These are phyloP conservation scores for Ascochyta rabiei DNA, from an alignment of 2,329 filamentous ascomycete genomes.

Conservation along the genomic window DNA sequence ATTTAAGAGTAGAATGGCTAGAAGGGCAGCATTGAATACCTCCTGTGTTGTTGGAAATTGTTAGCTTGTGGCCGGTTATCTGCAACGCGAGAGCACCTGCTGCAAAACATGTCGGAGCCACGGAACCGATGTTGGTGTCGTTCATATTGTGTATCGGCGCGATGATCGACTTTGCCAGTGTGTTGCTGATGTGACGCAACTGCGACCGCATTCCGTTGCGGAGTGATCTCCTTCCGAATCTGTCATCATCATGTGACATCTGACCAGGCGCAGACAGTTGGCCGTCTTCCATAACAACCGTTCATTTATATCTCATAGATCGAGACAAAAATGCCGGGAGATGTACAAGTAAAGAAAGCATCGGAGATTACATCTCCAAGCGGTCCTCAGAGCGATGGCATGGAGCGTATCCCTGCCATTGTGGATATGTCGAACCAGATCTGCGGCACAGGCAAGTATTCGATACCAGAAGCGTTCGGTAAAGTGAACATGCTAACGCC, in stretches of 20 bases:
- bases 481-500: neutral
- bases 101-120: slow-evolving; percentile 2
- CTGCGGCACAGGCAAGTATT: slow-evolving; percentile 66
- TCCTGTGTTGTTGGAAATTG: too few relatives aligned
- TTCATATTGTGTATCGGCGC: neutral
- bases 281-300: neutral
- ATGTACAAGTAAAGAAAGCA: slow-evolving; percentile 38
- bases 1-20: too few relatives aligned
- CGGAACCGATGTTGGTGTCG: neutral
- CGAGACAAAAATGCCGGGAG: slow-evolving; percentile 26
- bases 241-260: slow-evolving; percentile 6
- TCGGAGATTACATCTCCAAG: slow-evolving; percentile 41
- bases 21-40: too few relatives aligned
- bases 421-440: slow-evolving; percentile 68
- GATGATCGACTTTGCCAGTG: neutral
- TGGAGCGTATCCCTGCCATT: slow-evolving; percentile 63
- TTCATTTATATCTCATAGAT: neutral
- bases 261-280: neutral
- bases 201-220: neutral
- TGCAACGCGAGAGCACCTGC: slow-evolving; percentile 8
- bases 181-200: neutral
- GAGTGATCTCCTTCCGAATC: neutral
- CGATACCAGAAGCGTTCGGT: neutral
- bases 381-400: slow-evolving; percentile 56
- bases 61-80: too few relatives aligned